Evolutionary conservation across 1,139 yeast genomes (phyloP).

Genomic region (Lodderomyces margitis): DNA sequence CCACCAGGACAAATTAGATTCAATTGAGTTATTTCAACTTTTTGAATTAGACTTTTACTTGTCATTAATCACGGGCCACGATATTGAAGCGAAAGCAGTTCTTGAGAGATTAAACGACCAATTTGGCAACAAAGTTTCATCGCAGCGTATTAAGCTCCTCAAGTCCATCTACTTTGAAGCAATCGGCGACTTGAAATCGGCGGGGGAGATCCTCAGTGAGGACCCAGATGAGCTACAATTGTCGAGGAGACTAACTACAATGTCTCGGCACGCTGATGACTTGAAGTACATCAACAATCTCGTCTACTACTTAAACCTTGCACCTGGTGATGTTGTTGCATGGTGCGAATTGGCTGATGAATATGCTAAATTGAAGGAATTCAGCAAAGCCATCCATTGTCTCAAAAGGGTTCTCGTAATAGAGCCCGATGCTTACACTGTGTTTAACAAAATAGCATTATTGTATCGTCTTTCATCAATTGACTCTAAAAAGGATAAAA

Average conservation of each 20-base stretch:
- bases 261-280: constrained; percentile 21
- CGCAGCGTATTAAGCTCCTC: constrained; percentile 59
- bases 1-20: not conserved
- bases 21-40: constrained; percentile 52
- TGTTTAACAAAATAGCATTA: constrained; percentile 61
- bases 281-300: constrained; percentile 50
- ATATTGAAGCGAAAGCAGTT: constrained; percentile 54
- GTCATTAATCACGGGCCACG: constrained; percentile 56
- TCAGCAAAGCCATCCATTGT: constrained; percentile 64
- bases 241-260: constrained; percentile 36
- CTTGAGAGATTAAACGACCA: constrained; percentile 66
- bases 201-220: constrained; percentile 37
- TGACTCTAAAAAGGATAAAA: not conserved
- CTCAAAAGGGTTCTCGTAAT: constrained; percentile 67
- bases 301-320: constrained; percentile 46
- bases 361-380: constrained; percentile 60
- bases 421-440: constrained; percentile 71
- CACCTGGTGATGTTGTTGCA: constrained; percentile 71
- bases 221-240: constrained; percentile 36
- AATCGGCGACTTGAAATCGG: constrained; percentile 36
- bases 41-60: constrained; percentile 74
- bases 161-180: constrained; percentile 59
- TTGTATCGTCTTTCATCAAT: constrained; percentile 9
- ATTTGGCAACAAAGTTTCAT: constrained; percentile 46
- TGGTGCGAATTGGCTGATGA: constrained; percentile 76